Evolutionary conservation across 305 asterid genomes (phyloP).

Genomic region (Fraxinus latifolia): DNA sequence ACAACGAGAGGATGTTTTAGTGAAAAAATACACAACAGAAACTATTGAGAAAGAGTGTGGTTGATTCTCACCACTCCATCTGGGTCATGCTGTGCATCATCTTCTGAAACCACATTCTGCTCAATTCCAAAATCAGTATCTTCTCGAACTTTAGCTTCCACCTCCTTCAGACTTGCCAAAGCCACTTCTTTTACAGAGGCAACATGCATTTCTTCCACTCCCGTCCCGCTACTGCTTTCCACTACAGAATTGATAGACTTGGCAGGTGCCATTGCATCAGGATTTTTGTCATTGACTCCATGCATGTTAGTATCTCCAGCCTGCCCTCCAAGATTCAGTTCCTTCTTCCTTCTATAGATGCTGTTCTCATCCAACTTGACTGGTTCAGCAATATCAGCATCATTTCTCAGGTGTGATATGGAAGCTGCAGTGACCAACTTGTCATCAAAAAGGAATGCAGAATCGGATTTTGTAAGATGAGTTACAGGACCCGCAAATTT

Average conservation of each 20-base stretch:
- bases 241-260: constrained; percentile 21
- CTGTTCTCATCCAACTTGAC: constrained; percentile 22
- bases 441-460: constrained; percentile 34
- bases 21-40: neutral
- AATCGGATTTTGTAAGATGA: constrained; percentile 33
- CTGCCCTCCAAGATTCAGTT: constrained; percentile 26
- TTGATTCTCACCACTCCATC: constrained; percentile 55
- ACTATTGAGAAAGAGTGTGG: neutral
- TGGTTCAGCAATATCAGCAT: constrained; percentile 29
- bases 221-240: constrained; percentile 32
- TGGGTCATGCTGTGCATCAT: constrained; percentile 43
- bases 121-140: constrained; percentile 31
- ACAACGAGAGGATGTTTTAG: constrained; percentile 15
- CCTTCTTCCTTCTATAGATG: constrained; percentile 32
- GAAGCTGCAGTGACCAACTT: constrained; percentile 25
- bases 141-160: constrained; percentile 49
- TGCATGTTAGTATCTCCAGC: constrained; percentile 32
- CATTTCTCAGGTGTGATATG: constrained; percentile 26
- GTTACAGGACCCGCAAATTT: constrained; percentile 27
- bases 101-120: constrained; percentile 33
- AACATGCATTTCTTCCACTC: constrained; percentile 33
- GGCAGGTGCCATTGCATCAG: constrained; percentile 30
- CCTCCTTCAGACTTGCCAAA: constrained; percentile 51
- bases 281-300: constrained; percentile 25
- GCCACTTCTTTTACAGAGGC: constrained; percentile 62